Evolutionary conservation across 163 green algal species (phyloP).

Genomic region (Scenedesmus sp.): DNA sequence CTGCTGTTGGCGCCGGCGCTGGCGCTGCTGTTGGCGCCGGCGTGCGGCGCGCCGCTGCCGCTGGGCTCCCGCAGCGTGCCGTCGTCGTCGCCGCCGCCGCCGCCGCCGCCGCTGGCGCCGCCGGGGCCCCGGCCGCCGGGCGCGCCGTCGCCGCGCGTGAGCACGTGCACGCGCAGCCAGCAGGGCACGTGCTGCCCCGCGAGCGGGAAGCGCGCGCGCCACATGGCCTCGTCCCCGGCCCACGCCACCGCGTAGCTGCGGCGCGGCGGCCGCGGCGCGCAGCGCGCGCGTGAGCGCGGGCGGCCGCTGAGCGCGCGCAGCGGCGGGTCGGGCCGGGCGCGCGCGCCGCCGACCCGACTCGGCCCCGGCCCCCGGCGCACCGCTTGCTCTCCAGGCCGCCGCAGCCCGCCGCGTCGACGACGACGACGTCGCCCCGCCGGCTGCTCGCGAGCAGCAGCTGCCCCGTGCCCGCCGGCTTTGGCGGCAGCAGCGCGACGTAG

Average conservation of each 20-base stretch:
- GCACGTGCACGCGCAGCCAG: constrained; percentile 46
- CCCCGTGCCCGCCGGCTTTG: not conserved
- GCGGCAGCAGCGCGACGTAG: constrained; percentile 39
- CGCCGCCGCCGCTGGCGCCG: not conserved
- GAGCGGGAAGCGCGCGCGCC: constrained; percentile 20
- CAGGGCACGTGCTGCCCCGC: constrained; percentile 17
- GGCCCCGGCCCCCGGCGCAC: too few relatives aligned
- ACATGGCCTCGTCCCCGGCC: constrained; percentile 16
- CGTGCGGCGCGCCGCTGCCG: not conserved
- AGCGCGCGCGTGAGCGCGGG: not conserved
- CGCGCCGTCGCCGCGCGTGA: constrained; percentile 17
- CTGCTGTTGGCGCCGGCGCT: not conserved
- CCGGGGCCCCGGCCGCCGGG: not conserved
- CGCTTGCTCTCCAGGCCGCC: not conserved
- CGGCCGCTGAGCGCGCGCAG: too few relatives aligned
- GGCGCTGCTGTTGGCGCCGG: not conserved
- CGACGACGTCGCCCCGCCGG: constrained; percentile 31
- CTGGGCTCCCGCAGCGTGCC: not conserved
- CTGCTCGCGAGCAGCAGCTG: constrained; percentile 37
- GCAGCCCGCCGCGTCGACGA: constrained; percentile 39
- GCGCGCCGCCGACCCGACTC: too few relatives aligned
- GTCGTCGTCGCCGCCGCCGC: not conserved
- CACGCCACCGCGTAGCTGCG: constrained; percentile 27
- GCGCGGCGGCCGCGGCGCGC: not conserved
- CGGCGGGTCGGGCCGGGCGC: too few relatives aligned